Evolutionary conservation across 768 basidiomycete genomes (phyloP).

Genomic region (Suillus ampliporus): DNA sequence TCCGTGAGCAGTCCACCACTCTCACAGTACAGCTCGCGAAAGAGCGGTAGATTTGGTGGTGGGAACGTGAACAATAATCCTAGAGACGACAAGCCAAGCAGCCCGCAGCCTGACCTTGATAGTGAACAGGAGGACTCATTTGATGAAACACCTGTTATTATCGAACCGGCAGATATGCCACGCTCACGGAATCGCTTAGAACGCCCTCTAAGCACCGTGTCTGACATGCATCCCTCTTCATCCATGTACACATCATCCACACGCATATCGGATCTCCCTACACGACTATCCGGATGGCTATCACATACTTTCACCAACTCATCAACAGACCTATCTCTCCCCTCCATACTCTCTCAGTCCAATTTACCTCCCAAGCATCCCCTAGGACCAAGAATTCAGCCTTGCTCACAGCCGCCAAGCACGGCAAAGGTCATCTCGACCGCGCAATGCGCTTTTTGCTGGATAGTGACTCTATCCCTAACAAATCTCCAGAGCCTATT

Average conservation of each 20-base stretch:
- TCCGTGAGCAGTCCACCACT: slow-evolving; percentile 37
- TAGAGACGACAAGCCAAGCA: slow-evolving; percentile 27
- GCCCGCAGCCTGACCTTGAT: slow-evolving; percentile 25
- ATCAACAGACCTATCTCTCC: slow-evolving; percentile 73
- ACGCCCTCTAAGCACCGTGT: slow-evolving; percentile 54
- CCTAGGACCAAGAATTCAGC: slow-evolving; percentile 55
- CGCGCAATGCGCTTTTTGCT: slow-evolving; percentile 90
- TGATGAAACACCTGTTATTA: slow-evolving; percentile 67
- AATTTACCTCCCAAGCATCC: slow-evolving; percentile 33
- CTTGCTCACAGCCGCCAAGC: slow-evolving; percentile 70
- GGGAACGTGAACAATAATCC: slow-evolving; percentile 15
- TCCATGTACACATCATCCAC: slow-evolving; percentile 55
- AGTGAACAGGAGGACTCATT: slow-evolving; percentile 40
- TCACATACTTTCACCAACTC: slow-evolving; percentile 78
- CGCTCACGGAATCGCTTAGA: slow-evolving; percentile 61
- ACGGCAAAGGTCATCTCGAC: slow-evolving; percentile 78
- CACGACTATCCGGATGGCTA: slow-evolving; percentile 81
- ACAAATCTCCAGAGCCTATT: slow-evolving; percentile 81
- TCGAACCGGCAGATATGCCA: slow-evolving; percentile 63
- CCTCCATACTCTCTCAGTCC: slow-evolving; percentile 58
- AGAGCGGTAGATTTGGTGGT: slow-evolving; percentile 43
- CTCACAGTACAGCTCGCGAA: slow-evolving; percentile 33
- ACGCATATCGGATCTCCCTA: slow-evolving; percentile 72
- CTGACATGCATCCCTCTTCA: slow-evolving; percentile 48
- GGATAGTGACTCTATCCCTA: slow-evolving; percentile 86